phyloP scores from a whole-genome alignment of 495 filamentous ascomycete species.

The Hypomontagnella monticulosa region DNA sequence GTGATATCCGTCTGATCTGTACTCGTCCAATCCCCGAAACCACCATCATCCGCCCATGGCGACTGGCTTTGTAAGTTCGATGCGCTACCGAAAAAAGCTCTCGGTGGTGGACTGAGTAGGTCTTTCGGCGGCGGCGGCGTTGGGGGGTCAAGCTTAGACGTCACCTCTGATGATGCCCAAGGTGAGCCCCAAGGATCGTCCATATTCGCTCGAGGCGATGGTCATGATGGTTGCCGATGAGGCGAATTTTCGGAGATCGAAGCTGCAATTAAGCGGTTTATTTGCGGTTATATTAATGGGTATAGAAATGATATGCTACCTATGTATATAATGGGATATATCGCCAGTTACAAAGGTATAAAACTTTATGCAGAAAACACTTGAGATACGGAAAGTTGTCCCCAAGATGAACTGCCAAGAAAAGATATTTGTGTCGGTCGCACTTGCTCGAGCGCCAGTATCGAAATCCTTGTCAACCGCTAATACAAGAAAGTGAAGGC shows the following conservation, averaged over 20 bases:
- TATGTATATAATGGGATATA: constrained; percentile 11
- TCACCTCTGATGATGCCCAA: constrained; percentile 54
- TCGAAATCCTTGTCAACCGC: constrained; percentile 14
- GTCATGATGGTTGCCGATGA: constrained; percentile 37
- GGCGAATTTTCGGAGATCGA: constrained; percentile 1
- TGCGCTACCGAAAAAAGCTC: constrained; percentile 54
- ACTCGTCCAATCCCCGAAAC: constrained; percentile 54
- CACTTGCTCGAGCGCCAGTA: constrained; percentile 19
- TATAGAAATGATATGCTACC: background rate
- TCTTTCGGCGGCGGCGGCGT: constrained; percentile 47
- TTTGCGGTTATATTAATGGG: constrained; percentile 13
- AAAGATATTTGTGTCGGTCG: constrained; percentile 10
- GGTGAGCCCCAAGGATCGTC: constrained; percentile 68
- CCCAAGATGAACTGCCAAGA: constrained; percentile 27
- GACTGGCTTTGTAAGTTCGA: constrained; percentile 47
- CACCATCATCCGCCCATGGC: constrained; percentile 59
- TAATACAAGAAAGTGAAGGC: constrained; percentile 6
- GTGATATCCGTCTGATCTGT: constrained; percentile 37
- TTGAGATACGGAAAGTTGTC: constrained; percentile 16
- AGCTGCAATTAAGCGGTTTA: constrained; percentile 3
- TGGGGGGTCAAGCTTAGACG: constrained; percentile 40
- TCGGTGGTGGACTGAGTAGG: constrained; percentile 56
- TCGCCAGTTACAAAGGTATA: background rate
- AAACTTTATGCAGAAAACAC: background rate
- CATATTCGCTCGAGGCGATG: constrained; percentile 52